phyloP scores from a whole-genome alignment of 2,329 filamentous ascomycete genomes.

The Xylaria sp. region DNA sequence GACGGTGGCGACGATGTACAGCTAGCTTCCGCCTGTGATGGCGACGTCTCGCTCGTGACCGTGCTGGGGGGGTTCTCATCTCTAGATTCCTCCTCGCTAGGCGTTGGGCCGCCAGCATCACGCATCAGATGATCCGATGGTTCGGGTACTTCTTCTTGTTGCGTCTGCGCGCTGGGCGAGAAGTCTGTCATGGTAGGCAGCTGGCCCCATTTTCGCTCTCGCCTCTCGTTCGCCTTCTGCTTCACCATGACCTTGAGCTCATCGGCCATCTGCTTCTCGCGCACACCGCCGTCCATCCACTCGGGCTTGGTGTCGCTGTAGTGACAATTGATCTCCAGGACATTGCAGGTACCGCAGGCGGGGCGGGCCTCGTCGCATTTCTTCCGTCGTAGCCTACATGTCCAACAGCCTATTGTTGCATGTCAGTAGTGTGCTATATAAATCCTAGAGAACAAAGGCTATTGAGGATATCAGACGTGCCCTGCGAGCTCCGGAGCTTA shows the following conservation, averaged over 20 bases:
- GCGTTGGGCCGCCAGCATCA: slow-evolving; percentile 1
- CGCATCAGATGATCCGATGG: slow-evolving; percentile 17
- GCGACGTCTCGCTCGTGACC: slow-evolving; percentile 7
- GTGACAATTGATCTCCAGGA: slow-evolving; percentile 54
- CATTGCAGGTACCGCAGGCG: slow-evolving; percentile 50
- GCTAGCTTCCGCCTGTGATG: neutral
- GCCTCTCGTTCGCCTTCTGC: slow-evolving; percentile 60
- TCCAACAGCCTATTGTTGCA: slow-evolving; percentile 49
- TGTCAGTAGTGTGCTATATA: slow-evolving; percentile 18
- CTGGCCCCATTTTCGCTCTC: slow-evolving; percentile 60
- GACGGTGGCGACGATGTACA: slow-evolving; percentile 12
- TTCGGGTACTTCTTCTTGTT: neutral
- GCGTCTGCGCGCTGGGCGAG: slow-evolving; percentile 18
- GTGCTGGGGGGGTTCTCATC: neutral
- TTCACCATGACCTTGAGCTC: slow-evolving; percentile 67
- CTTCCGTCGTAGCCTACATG: slow-evolving; percentile 56
- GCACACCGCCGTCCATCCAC: slow-evolving; percentile 51
- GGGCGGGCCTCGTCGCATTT: slow-evolving; percentile 55
- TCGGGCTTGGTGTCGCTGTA: slow-evolving; percentile 50
- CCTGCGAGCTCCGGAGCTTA: slow-evolving; percentile 37
- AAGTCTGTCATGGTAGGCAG: slow-evolving; percentile 20
- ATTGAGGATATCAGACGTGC: slow-evolving; percentile 15
- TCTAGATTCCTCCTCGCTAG: slow-evolving; percentile 9
- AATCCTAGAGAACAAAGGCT: neutral
- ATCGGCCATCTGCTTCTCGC: slow-evolving; percentile 51